phyloP scores from a whole-genome alignment of 441 rosid species.

The Rhodomyrtus psidioides region DNA sequence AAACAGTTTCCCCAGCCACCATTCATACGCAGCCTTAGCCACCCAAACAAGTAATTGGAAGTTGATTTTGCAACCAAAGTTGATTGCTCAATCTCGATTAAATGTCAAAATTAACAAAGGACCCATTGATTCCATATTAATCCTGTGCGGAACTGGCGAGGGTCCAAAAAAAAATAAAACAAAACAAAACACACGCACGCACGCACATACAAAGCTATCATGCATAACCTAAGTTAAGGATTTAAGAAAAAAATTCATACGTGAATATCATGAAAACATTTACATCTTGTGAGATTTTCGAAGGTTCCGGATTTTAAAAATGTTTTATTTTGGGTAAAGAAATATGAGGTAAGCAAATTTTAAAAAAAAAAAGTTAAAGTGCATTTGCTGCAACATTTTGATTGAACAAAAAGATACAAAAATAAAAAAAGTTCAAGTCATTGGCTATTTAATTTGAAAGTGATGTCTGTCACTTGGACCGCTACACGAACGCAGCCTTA shows the following conservation, averaged over 20 bases:
- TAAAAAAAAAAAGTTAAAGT: rapidly evolving
- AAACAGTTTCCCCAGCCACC: too few species aligned
- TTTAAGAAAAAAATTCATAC: background rate
- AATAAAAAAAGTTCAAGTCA: too few species aligned
- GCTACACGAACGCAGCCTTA: background rate
- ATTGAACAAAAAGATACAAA: background rate
- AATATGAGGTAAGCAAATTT: too few species aligned
- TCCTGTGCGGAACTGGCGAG: background rate
- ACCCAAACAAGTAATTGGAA: background rate
- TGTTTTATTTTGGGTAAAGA: too few species aligned
- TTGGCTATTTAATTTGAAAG: background rate
- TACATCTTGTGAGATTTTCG: background rate
- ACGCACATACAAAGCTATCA: too few species aligned
- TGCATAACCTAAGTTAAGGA: background rate
- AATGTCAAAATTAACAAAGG: background rate
- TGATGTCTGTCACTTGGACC: too few species aligned
- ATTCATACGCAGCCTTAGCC: too few species aligned
- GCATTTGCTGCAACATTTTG: background rate
- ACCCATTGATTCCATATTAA: background rate
- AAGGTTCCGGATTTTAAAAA: background rate
- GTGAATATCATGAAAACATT: background rate
- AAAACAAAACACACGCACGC: rapidly evolving
- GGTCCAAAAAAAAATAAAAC: background rate
- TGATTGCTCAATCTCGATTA: background rate
- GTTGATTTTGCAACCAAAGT: background rate